Base-by-base conservation (phyloP, 192 early-diverging fungal genomes). In the Gamsiella multidivaricata region DNA sequence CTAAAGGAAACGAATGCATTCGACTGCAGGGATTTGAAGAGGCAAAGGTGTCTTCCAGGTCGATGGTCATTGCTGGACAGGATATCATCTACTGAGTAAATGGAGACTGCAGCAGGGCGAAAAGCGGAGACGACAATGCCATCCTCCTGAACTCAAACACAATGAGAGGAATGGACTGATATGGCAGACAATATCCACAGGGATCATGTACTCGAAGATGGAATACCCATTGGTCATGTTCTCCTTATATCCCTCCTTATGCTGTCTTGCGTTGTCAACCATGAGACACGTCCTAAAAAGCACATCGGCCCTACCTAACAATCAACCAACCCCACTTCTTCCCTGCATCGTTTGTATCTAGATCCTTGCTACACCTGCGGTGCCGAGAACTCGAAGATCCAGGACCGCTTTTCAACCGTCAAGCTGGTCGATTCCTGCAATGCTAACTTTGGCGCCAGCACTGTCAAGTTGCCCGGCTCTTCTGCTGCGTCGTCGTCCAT, bases 331-430 rank as follows among this genome's bases (percentile, higher is more conserved):
- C 12, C 37, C 5, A 39, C 37, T 39, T 5, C 5, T 9, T 12
- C 37, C 7, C 7, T 39, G 12, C 37, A 39, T 39, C 37, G 12
- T n/a, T n/a, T n/a, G n/a, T 12, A 26, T 22, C 23, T 65, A 76
- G 72, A 76, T 33, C 72, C 59, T 14, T 78, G 74, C 66, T 78
- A 58, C 61, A 62, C 20, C 28, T 78, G 74, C 47, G 74, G 74
- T 58, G 59, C 66, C 46, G 61, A 78, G 65, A 64, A 63, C 73
- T 36, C 61, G 22, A 78, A 78, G 66, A 69, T 69, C 14, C 65
- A 69, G 61, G 60, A 57, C 8, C 59, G 66, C 31, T 78, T 64
- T 47, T 69, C 65, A 18, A 78, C 74, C 51, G 18, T 14, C 20
- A 78, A 63, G 17, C 42, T 78, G 43, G 74, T 78, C 6, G 54